Conservation (phyloP, 148 eudicot genomes). For the Gaultheria prostrata region DNA sequence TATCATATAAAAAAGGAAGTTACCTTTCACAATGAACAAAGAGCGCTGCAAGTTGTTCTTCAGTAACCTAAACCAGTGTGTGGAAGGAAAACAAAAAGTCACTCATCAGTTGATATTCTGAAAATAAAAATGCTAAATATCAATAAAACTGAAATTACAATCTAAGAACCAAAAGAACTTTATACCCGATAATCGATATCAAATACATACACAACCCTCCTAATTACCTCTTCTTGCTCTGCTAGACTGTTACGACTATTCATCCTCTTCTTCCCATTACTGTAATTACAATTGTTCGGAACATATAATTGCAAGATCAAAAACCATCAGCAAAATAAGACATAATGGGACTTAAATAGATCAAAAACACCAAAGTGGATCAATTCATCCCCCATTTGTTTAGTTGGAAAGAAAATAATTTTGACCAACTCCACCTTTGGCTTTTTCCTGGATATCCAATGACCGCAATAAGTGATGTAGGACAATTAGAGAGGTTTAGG, state of each 20-base stretch:
- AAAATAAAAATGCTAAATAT: neutral
- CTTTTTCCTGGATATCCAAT: slow-evolving; percentile 80
- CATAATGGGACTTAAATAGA: neutral
- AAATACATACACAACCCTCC: slow-evolving; percentile 91
- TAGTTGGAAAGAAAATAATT: neutral
- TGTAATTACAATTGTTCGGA: slow-evolving; percentile 53
- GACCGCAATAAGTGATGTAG: slow-evolving; percentile 68
- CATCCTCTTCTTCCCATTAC: slow-evolving; percentile 68
- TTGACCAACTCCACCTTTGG: slow-evolving; percentile 77
- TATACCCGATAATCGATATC: slow-evolving; percentile 93
- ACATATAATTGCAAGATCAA: slow-evolving; percentile 16
- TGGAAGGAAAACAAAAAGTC: neutral
- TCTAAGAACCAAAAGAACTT: neutral
- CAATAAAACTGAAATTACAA: neutral
- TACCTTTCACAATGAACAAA: slow-evolving; percentile 75
- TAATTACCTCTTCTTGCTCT: slow-evolving; percentile 75
- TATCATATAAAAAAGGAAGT: neutral
- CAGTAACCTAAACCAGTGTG: slow-evolving; percentile 59
- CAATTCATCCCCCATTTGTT: neutral
- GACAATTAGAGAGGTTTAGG: too few relatives aligned
- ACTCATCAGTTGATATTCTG: neutral
- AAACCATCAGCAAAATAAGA: slow-evolving; percentile 12
- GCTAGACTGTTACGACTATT: slow-evolving; percentile 78
- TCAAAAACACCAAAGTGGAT: neutral
- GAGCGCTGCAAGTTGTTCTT: slow-evolving; percentile 69